Percentiles rank a stretch among this genome's conserved stretches.
Conservation (phyloP, 768 basidiomycete genomes). For the Collybia sp. region DNA sequence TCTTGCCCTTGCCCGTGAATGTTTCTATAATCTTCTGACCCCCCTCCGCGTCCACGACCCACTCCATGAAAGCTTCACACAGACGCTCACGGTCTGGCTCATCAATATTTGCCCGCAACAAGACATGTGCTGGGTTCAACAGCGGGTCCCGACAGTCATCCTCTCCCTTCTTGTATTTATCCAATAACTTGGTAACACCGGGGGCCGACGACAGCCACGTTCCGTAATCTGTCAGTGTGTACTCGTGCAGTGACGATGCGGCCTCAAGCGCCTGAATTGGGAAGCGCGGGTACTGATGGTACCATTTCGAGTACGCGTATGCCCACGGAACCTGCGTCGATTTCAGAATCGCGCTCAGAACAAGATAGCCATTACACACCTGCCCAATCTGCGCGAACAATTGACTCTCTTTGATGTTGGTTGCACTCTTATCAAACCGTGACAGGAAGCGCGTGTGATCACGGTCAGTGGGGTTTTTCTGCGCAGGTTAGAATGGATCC, state of each 20-base stretch:
- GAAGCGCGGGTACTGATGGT: slow-evolving; percentile 53
- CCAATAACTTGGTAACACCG: slow-evolving; percentile 23
- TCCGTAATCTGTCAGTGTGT: slow-evolving; percentile 50
- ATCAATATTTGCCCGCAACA: slow-evolving; percentile 26
- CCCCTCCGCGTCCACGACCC: slow-evolving; percentile 33
- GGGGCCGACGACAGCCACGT: slow-evolving; percentile 39
- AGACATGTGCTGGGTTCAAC: slow-evolving; percentile 44
- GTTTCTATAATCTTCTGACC: slow-evolving; percentile 38
- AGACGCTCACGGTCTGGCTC: slow-evolving; percentile 20
- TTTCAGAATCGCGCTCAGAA: background rate
- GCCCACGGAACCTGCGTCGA: slow-evolving; percentile 49
- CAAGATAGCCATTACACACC: slow-evolving; percentile 15
- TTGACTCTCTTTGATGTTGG: slow-evolving; percentile 52
- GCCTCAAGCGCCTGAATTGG: slow-evolving; percentile 44
- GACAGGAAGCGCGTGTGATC: slow-evolving; percentile 46
- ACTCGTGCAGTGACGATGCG: slow-evolving; percentile 42
- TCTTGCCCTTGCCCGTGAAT: slow-evolving; percentile 28
- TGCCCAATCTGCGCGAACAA: slow-evolving; percentile 48
- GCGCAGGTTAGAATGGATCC: slow-evolving; percentile 1
- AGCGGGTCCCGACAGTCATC: slow-evolving; percentile 35
- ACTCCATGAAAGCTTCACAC: slow-evolving; percentile 35
- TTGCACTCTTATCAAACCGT: slow-evolving; percentile 54
- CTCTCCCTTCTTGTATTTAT: slow-evolving; percentile 34
- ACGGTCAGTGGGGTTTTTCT: slow-evolving; percentile 22
- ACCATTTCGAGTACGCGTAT: slow-evolving; percentile 47